A percentile compares a stretch with the other conserved stretches of the same genome.
phyloP scores from a whole-genome alignment of 2,329 filamentous ascomycete genomes.

The Botrytis pseudocinerea region DNA sequence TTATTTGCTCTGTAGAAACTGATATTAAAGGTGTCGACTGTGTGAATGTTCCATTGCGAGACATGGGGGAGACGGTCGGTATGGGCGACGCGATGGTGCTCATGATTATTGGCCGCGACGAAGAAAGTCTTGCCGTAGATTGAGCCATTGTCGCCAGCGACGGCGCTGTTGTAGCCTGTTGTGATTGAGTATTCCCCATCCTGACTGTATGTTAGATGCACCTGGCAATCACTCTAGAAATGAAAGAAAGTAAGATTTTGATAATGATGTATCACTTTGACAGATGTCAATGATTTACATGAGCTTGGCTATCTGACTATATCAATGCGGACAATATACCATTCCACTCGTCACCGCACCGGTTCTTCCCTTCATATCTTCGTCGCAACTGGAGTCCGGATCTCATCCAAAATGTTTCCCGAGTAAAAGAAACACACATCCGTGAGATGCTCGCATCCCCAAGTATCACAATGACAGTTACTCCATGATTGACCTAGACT shows the following conservation, averaged over 20 bases:
- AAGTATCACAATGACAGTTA: neutral
- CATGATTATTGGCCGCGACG: neutral
- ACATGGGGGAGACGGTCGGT: conserved; percentile 62
- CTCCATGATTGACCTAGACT: neutral
- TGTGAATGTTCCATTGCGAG: neutral
- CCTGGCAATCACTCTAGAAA: neutral
- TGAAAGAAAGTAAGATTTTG: neutral
- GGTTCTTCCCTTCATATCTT: neutral
- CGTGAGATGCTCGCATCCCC: neutral
- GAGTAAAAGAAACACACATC: neutral
- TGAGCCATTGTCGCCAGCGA: neutral
- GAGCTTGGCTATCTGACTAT: neutral
- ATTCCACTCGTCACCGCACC: neutral
- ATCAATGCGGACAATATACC: neutral
- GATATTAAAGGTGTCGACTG: neutral
- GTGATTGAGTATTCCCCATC: neutral
- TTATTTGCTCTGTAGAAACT: neutral
- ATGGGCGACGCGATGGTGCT: conserved; percentile 44
- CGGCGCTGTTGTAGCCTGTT: neutral
- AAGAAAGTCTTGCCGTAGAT: neutral
- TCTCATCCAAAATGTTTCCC: neutral
- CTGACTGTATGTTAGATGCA: neutral
- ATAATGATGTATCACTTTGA: neutral
- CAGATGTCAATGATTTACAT: conserved; percentile 4
- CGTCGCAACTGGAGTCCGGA: neutral